Evolutionary conservation across 371 early-diverging fungal genomes (phyloP).

Genomic region (Zychaea mexicana): DNA sequence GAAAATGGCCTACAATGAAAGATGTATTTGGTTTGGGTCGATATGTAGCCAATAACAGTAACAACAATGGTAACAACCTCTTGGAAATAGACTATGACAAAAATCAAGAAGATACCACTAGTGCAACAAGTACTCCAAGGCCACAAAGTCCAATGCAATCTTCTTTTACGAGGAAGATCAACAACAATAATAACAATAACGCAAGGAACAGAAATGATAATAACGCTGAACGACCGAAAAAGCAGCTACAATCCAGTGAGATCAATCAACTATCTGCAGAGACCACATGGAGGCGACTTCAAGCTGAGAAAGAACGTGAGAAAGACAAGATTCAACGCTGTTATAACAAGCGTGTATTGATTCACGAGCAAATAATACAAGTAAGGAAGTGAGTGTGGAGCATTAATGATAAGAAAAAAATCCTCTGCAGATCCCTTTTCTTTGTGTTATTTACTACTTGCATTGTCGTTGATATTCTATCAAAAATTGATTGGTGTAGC

Average conservation of each 20-base stretch:
- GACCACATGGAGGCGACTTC: slow-evolving; percentile 20
- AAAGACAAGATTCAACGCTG: slow-evolving; percentile 12
- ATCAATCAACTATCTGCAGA: slow-evolving; percentile 23
- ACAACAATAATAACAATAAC: not conserved
- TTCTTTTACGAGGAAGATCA: no score
- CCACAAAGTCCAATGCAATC: not conserved
- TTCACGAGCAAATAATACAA: slow-evolving; percentile 15
- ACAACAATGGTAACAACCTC: no score
- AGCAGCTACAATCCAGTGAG: not conserved
- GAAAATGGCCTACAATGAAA: no score
- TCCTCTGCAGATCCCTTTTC: no score
- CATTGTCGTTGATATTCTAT: no score
- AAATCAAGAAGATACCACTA: not conserved
- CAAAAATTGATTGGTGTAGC: not conserved
- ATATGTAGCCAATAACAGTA: no score
- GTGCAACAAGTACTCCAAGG: not conserved
- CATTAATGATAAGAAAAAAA: not conserved
- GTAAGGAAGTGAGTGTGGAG: not conserved
- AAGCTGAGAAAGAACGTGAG: slow-evolving; percentile 19
- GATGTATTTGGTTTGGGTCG: no score
- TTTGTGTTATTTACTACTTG: no score
- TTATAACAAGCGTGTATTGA: slow-evolving; percentile 13
- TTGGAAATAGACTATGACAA: not conserved
- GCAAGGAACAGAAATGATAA: no score
- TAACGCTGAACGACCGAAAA: no score